Evolutionary conservation across 2,329 filamentous ascomycete species (phyloP), one percentile per base, ranked within the genome.

Genomic region (Aspergillus pseudonomiae): DNA sequence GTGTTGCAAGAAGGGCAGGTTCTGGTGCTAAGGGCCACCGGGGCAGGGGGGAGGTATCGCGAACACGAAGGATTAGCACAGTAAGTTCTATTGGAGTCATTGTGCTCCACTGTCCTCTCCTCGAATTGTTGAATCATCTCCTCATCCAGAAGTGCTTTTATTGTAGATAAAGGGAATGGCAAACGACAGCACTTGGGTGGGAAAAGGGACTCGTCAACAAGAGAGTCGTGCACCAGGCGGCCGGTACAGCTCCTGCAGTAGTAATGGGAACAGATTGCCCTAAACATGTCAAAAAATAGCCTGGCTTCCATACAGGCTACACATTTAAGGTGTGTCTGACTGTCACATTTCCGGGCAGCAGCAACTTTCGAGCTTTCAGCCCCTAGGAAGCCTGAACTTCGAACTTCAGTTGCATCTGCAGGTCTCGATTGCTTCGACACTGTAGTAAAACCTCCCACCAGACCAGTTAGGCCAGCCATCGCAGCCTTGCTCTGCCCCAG

Each of bases 141-240:
- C 26, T 34, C 24, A 11, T 54, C 52, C 10, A 74, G 55, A 39
- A 68, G 63, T 4, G 48, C 24, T 1, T 59, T 55, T 12, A 62
- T 56, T 9, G 36, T 28, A 6, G 48, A 45, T 2, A 71, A 41
- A 9, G 67, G 61, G n/a, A 75, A 71, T 1, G 53, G 6, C 43
- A 67, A 28, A 14, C 67, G 64, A 55, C 73, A 77, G 57, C 74
- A 76, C 14, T 70, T 67, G 11, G 72, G 71, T 16, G 74, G 74
- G 56, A 71, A 75, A 1, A 73, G 50, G 1, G 68, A 63, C 46
- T 74, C 68, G 34, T 75, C 71, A 0, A 36, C 63, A 2, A 68
- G 57, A 0, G 72, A 57, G 2, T 61, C 57, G 24, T 66, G 59
- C 39, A 75, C 68, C 14, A 72, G 63, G 4, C 48, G 59, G 4